Base-by-base conservation (phyloP, 306 rosid species). In the Fragaria nilgerrensis region DNA sequence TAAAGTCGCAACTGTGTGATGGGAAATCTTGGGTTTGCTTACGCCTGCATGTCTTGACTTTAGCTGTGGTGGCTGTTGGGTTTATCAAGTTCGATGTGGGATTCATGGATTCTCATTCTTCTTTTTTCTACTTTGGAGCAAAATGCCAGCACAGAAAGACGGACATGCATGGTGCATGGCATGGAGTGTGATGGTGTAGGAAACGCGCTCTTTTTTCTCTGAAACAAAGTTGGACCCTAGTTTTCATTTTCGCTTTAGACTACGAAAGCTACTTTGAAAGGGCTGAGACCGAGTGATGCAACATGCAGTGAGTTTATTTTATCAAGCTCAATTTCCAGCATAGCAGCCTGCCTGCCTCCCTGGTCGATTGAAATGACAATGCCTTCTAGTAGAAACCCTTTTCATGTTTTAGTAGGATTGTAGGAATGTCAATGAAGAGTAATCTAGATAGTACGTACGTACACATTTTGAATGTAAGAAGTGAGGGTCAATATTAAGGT, bases 31-130 rank as follows among this genome's bases (percentile, higher is more conserved):
- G 47, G 81, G 70, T 58, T 74, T 88, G 87, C 82, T 79, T 78
- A 74, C 85, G 89, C 87, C 87, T 77, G 79, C 86, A 62, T 80
- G 78, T 58, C 84, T 88, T 89, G 88, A 88, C 94, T 87, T 84
- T 83, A 73, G 61, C 53, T 48, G 13, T 19, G 15, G 55, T 71
- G 36, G 45, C 70, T 62, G 11, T 73, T 48, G 13, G 13, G 50
- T 23, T 1, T 68, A 69, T 49, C 8, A 41, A 32, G 64, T 58
- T 14, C 68, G 68, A 65, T 34, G 69, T 62, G 68, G 67, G 43
- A 29, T 32, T 14, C 15, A 78, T 79, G 59, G 79, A 79, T 85
- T 79, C 71, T 73, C 72, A 41, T 43, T 11, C 58, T 23, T 15
- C 68, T 17, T 77, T 75, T 85, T 72, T 14, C 14, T 9, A 50